These are phyloP conservation scores for Apiospora phragmitis DNA, from an alignment of 2,329 filamentous ascomycete species.

Conservation along the genomic window DNA sequence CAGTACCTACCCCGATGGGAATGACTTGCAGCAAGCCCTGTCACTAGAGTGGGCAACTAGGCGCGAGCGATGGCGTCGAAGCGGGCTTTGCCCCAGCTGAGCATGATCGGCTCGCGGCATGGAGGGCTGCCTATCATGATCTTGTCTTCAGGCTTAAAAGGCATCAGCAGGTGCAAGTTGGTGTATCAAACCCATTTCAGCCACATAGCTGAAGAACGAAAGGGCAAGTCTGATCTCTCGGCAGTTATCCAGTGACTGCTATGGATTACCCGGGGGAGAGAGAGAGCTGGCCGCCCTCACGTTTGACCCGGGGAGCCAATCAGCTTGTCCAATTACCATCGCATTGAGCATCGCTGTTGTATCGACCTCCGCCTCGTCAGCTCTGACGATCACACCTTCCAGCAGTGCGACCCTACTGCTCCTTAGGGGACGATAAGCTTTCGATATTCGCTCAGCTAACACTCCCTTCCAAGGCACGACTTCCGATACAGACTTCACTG, in stretches of 20 bases:
- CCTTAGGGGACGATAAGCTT: background rate
- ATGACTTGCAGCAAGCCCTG: background rate
- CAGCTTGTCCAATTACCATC: background rate
- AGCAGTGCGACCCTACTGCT: background rate
- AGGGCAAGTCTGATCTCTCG: background rate
- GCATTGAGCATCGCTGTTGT: background rate
- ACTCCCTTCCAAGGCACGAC: background rate
- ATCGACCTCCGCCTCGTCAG: background rate
- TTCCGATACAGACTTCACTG: background rate
- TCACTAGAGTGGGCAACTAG: background rate
- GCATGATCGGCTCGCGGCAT: background rate
- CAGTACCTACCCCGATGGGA: background rate
- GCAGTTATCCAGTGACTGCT: background rate
- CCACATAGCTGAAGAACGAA: background rate
- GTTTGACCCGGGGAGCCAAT: background rate
- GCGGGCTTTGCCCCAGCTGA: background rate
- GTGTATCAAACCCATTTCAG: background rate
- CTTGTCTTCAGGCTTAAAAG: background rate
- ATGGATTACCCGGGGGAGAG: background rate
- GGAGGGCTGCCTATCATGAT: background rate
- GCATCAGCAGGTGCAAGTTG: background rate
- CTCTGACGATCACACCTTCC: background rate
- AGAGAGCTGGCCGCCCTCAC: background rate
- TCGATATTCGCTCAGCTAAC: background rate
- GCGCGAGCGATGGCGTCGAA: background rate